Conservation (phyloP, 2,329 filamentous ascomycete species). For the Leptosphaerulina australis region DNA sequence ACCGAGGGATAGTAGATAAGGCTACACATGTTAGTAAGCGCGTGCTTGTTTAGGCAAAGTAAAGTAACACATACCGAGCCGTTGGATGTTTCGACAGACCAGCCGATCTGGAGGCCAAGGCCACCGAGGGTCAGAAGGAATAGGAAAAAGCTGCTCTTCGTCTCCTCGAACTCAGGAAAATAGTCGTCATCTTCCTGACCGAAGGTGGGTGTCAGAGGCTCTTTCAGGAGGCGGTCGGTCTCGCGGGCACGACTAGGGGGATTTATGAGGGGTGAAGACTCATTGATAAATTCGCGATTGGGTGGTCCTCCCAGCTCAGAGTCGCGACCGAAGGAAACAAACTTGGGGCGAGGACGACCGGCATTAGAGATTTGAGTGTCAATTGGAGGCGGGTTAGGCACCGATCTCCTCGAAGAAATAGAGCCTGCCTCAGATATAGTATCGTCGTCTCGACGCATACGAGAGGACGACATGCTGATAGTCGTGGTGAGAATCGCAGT, state of each 20-base stretch:
- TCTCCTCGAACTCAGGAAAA: slow-evolving; percentile 60
- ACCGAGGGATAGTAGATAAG: slow-evolving; percentile 60
- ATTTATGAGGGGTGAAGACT: slow-evolving; percentile 44
- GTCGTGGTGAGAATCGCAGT: slow-evolving; percentile 20
- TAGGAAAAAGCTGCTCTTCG: slow-evolving; percentile 85
- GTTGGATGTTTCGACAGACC: slow-evolving; percentile 93
- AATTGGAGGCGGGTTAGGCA: slow-evolving; percentile 21
- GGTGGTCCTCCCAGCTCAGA: slow-evolving; percentile 26
- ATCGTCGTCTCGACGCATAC: slow-evolving; percentile 15
- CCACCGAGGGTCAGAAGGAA: slow-evolving; percentile 85
- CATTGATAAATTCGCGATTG: slow-evolving; percentile 40
- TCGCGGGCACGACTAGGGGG: slow-evolving; percentile 40
- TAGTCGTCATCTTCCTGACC: slow-evolving; percentile 51
- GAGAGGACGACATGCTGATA: slow-evolving; percentile 26
- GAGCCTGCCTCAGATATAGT: slow-evolving; percentile 25
- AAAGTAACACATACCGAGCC: slow-evolving; percentile 66
- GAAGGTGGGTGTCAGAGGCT: slow-evolving; percentile 40
- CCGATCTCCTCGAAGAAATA: slow-evolving; percentile 16
- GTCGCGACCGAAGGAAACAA: slow-evolving; percentile 45
- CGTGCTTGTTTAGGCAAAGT: not conserved
- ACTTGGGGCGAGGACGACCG: slow-evolving; percentile 39
- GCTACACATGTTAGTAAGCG: slow-evolving; percentile 38
- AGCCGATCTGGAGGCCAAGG: slow-evolving; percentile 87
- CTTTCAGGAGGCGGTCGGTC: slow-evolving; percentile 41
- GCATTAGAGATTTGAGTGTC: slow-evolving; percentile 24